Evolutionary conservation across 352 stramenopile genomes (phyloP).

Genomic region (Salisapilia sapeloensis): DNA sequence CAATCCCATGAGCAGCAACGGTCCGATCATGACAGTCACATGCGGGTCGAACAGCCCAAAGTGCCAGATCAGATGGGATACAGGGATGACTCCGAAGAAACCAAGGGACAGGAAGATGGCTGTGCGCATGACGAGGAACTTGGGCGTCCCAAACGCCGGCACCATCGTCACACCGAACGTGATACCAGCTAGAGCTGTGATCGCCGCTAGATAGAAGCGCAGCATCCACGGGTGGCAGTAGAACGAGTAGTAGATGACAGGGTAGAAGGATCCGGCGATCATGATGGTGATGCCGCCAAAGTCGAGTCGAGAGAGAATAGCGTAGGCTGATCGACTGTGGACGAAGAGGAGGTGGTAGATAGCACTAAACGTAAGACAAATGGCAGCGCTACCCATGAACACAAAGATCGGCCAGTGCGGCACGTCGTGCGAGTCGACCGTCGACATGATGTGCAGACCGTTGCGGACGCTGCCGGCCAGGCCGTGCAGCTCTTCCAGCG

Average conservation of each 20-base stretch:
- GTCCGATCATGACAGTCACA: slow-evolving; percentile 71
- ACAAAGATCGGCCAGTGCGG: slow-evolving; percentile 73
- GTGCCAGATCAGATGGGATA: slow-evolving; percentile 57
- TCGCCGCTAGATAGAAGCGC: slow-evolving; percentile 43
- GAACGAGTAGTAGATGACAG: slow-evolving; percentile 82
- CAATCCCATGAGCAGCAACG: slow-evolving; percentile 50
- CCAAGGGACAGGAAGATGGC: slow-evolving; percentile 62
- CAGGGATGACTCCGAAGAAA: slow-evolving; percentile 68
- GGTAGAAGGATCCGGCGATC: slow-evolving; percentile 75
- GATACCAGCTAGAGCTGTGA: slow-evolving; percentile 43
- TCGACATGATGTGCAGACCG: slow-evolving; percentile 56
- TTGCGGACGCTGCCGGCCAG: slow-evolving; percentile 67
- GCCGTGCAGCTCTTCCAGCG: slow-evolving; percentile 49
- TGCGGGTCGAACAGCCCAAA: slow-evolving; percentile 67
- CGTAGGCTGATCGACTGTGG: slow-evolving; percentile 48
- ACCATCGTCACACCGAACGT: slow-evolving; percentile 58
- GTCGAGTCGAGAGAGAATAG: slow-evolving; percentile 66
- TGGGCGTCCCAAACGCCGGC: slow-evolving; percentile 48
- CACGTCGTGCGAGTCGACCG: slow-evolving; percentile 48
- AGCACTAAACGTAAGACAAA: slow-evolving; percentile 67
- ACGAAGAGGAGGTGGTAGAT: slow-evolving; percentile 79
- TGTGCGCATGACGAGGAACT: slow-evolving; percentile 53
- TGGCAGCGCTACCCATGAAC: slow-evolving; percentile 69
- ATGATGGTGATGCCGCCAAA: slow-evolving; percentile 78
- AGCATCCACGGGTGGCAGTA: slow-evolving; percentile 61